Percentiles rank a stretch among this genome's conserved stretches.
Conservation (phyloP, 192 early-diverging fungal species). For the Thoreauomyces humboldtii region DNA sequence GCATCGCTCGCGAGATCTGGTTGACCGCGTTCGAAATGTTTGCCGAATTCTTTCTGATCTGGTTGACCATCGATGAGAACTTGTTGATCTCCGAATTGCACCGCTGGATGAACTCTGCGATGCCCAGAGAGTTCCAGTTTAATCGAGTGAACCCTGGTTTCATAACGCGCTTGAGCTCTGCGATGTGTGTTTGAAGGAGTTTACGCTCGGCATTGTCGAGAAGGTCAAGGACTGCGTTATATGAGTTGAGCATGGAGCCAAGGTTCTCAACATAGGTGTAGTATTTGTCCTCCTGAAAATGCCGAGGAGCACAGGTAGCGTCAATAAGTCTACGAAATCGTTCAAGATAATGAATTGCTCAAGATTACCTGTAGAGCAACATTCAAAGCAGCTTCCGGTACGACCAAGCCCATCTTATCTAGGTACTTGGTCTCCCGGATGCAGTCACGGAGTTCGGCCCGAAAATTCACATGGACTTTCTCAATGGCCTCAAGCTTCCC, state of each 20-base stretch:
- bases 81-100: constrained; percentile 63
- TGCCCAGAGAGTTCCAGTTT: constrained; percentile 66
- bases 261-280: constrained; percentile 56
- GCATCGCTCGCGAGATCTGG: constrained; percentile 43
- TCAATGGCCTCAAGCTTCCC: constrained; percentile 26
- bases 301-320: no score
- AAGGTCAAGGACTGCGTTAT: constrained; percentile 47
- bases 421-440: constrained; percentile 68
- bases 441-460: constrained; percentile 53
- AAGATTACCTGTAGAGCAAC: constrained; percentile 53
- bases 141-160: constrained; percentile 61
- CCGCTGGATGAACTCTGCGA: constrained; percentile 57
- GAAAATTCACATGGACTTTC: constrained; percentile 53
- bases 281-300: constrained; percentile 60
- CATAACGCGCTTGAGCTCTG: constrained; percentile 59
- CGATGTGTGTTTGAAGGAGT: constrained; percentile 49
- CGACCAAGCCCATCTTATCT: constrained; percentile 54
- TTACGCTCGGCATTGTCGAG: constrained; percentile 56
- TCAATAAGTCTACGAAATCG: no score
- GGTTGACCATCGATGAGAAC: constrained; percentile 60
- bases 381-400: constrained; percentile 61
- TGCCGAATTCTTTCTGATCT: constrained; percentile 58
- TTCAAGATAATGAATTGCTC: not conserved
- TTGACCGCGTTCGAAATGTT: constrained; percentile 57
- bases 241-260: constrained; percentile 49